Evolutionary conservation across 768 basidiomycete species (phyloP).

Genomic region (Auricularia sp.): DNA sequence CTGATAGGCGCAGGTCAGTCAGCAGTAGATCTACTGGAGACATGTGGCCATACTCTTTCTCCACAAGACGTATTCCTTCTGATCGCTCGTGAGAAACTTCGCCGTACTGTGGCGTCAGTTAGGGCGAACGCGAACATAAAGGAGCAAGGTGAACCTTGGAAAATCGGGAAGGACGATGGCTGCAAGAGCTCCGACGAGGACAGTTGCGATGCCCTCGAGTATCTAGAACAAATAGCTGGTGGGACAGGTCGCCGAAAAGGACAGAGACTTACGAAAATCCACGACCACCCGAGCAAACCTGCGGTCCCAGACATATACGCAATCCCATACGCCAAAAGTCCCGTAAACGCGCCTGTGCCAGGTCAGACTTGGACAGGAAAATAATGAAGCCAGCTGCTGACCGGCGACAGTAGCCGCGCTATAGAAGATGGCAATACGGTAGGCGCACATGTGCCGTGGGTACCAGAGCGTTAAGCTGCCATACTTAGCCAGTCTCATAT

Average conservation of each 20-base stretch:
- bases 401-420: conserved; percentile 55
- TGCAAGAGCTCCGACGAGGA: conserved; percentile 43
- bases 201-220: conserved; percentile 53
- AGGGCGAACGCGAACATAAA: background rate
- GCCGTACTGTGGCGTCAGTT: conserved; percentile 46
- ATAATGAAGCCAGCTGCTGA: background rate
- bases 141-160: background rate
- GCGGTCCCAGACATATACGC: conserved; percentile 38
- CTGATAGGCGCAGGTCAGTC: conserved; percentile 17
- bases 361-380: too few relatives aligned
- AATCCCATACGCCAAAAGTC: conserved; percentile 46
- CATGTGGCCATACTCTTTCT: conserved; percentile 37
- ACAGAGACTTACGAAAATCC: conserved; percentile 43
- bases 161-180: conserved; percentile 12
- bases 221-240: conserved; percentile 27
- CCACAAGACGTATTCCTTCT: conserved; percentile 43
- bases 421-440: conserved; percentile 53
- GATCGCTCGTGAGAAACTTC: conserved; percentile 49
- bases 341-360: conserved; percentile 49
- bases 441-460: conserved; percentile 48
- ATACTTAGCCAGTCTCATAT: too few relatives aligned
- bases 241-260: background rate
- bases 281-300: conserved; percentile 48
- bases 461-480: conserved; percentile 58
- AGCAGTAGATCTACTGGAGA: too few relatives aligned